Evolutionary conservation across 2,329 filamentous ascomycete genomes (phyloP), one percentile per base, ranked within the genome.

Genomic region (Stagonosporopsis tanaceti): DNA sequence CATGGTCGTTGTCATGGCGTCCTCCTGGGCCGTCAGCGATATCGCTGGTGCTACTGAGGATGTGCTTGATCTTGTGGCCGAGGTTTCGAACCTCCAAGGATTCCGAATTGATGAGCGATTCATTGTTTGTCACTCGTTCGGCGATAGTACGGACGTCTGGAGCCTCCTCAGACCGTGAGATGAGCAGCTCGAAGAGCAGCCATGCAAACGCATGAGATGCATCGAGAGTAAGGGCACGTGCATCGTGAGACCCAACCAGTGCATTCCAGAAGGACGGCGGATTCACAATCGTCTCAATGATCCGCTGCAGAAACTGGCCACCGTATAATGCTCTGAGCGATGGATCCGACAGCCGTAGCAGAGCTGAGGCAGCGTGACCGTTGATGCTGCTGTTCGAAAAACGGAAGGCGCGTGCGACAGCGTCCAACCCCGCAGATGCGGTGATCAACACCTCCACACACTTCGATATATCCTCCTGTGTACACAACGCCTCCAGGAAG

Each of bases 1-100:
- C 77, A 66, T 84, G 84, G 64, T 93, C 90, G 51, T 93, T 93
- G 71, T 93, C 88, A 61, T 93, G 89, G 0, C 90, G 82, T 0
- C 89, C 89, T 0, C 90, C 90, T 0, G 88, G 82, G 4, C 68
- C 66, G 37, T 66, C 62, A 3, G 39, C 30, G 6, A 40, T 25
- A 7, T 70, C 87, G 70, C 32, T 84, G 72, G 25, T 84, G 2
- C 87, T 75, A 37, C 87, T 81, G 0, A 76, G 53, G 8, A 38
- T 75, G 68, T 34, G 77, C 75, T 22, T 80, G 71, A 59, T 86
- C 76, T 25, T 92, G 55, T 53, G 82, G 84, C 2, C 86, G 82
- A 65, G 87, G 81, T 1, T 84, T 77, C 47, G 84, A 71, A 61
- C 87, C 81, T 45, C 81, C 79, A 20, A 87, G 66, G 50, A 85